These are phyloP conservation scores for Asterionellopsis glacialis DNA, from an alignment of 108 stramenopile genomes.

Conservation along the genomic window DNA sequence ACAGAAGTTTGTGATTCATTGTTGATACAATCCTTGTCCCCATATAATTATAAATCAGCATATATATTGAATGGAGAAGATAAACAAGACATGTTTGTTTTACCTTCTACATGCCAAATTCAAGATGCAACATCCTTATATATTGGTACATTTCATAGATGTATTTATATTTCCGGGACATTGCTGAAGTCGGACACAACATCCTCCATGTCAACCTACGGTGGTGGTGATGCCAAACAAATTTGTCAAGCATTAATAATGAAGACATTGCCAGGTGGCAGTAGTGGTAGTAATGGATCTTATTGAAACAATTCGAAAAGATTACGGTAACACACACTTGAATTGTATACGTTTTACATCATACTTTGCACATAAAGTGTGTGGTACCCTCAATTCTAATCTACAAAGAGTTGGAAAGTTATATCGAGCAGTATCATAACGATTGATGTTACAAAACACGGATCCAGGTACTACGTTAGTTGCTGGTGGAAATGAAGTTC, in stretches of 20 bases:
- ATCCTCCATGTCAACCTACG: background rate
- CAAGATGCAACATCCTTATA: slow-evolving; percentile 11
- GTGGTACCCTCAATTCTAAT: slow-evolving; percentile 30
- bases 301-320: too few relatives aligned
- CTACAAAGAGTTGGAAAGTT: slow-evolving; percentile 55
- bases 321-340: too few relatives aligned
- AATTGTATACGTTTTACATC: too few relatives aligned
- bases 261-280: background rate
- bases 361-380: too few relatives aligned
- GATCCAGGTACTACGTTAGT: slow-evolving; percentile 51
- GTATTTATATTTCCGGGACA: slow-evolving; percentile 10
- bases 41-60: background rate
- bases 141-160: slow-evolving; percentile 21
- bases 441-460: slow-evolving; percentile 11
- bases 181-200: background rate
- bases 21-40: background rate
- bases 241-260: background rate
- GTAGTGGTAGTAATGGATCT: background rate
- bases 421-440: slow-evolving; percentile 36
- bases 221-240: too few relatives aligned
- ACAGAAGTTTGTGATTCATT: background rate
- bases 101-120: slow-evolving; percentile 25
- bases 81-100: slow-evolving; percentile 22
- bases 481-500: slow-evolving; percentile 71
- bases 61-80: slow-evolving; percentile 32